Conservation (phyloP, 169 alveolate species). For the Cryptosporidium bovis region DNA sequence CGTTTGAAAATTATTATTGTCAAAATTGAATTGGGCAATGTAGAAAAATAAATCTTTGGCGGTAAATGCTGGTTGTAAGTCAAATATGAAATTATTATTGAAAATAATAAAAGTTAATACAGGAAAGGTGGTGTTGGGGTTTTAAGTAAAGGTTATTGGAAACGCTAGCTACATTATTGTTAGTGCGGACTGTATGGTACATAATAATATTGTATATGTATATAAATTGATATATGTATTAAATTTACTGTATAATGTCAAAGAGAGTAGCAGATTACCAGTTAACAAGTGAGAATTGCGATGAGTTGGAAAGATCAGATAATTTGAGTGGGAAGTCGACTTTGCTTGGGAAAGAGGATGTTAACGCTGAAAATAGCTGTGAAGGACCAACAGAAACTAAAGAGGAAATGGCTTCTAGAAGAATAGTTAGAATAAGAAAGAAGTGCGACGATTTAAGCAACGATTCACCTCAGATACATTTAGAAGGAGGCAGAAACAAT, state of each 20-base stretch:
- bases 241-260: constrained; percentile 26
- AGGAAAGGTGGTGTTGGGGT: no score
- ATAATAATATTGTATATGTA: background rate
- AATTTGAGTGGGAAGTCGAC: background rate
- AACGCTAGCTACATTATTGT: no score
- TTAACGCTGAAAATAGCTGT: background rate
- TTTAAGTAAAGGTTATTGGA: no score
- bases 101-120: background rate
- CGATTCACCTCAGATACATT: background rate
- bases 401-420: constrained; percentile 44
- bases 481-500: no score
- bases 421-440: constrained; percentile 21
- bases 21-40: no score
- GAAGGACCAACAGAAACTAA: background rate
- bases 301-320: constrained; percentile 8
- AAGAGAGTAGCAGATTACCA: constrained; percentile 66
- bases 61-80: no score
- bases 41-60: no score
- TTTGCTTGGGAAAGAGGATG: background rate
- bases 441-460: background rate
- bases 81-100: background rate
- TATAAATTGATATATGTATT: background rate
- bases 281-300: constrained; percentile 48
- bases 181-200: background rate
- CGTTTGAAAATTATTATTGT: no score